phyloP scores from a whole-genome alignment of 331 rosid genomes.

The Rhamnella rubrinervis region DNA sequence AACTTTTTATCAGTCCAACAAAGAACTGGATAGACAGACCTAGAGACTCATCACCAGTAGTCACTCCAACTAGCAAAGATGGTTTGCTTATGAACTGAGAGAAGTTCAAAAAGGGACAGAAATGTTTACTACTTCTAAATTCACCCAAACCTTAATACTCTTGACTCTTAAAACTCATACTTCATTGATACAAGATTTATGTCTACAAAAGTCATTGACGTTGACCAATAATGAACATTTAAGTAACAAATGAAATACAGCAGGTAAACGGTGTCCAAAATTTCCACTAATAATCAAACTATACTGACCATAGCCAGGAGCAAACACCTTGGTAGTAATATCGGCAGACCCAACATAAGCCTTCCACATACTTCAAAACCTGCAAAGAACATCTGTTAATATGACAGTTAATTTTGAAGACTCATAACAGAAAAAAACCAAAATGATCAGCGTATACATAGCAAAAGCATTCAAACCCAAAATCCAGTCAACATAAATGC shows the following conservation, averaged over 20 bases:
- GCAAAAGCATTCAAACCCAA: background rate
- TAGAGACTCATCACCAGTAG: background rate
- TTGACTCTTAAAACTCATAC: too few relatives aligned
- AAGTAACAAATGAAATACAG: background rate
- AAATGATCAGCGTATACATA: background rate
- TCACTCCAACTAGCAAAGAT: background rate
- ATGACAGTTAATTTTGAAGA: background rate
- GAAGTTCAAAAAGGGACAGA: background rate
- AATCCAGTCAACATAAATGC: background rate
- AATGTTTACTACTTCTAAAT: background rate
- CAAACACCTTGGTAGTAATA: constrained; percentile 97
- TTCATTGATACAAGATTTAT: too few relatives aligned
- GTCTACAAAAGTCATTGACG: too few relatives aligned
- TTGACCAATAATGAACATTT: background rate
- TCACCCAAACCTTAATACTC: too few relatives aligned
- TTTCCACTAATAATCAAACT: constrained; percentile 3
- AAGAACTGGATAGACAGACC: background rate
- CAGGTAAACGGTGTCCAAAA: too few relatives aligned
- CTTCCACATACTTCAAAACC: constrained; percentile 92
- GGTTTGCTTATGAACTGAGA: background rate
- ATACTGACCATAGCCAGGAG: constrained; percentile 91
- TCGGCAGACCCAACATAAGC: constrained; percentile 97
- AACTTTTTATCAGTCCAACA: background rate
- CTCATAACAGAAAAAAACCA: background rate
- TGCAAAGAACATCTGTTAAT: constrained; percentile 32